Evolutionary conservation across 306 rosid species (phyloP).

Genomic region (Pueraria montana): DNA sequence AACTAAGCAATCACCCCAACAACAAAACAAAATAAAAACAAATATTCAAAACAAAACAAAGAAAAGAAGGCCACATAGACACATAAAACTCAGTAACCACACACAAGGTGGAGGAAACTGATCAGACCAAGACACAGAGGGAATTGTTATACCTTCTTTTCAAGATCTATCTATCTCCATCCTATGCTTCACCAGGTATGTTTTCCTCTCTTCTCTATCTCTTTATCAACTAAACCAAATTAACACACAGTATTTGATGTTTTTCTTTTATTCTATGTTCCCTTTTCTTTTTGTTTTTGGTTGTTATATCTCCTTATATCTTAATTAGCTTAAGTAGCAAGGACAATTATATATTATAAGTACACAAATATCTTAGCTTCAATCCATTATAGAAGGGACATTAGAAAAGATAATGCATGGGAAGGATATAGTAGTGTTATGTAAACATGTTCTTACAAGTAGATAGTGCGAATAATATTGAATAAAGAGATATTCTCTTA

Average conservation of each 20-base stretch:
- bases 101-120: background rate
- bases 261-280: background rate
- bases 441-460: background rate
- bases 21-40: background rate
- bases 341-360: background rate
- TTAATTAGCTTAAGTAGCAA: background rate
- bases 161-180: background rate
- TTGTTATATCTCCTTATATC: background rate
- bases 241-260: background rate
- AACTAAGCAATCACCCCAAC: background rate
- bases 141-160: background rate
- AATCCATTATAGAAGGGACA: background rate
- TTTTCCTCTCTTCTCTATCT: slow-evolving; percentile 3
- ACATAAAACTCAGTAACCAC: slow-evolving; percentile 29
- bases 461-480: background rate
- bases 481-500: background rate
- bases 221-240: background rate
- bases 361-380: background rate
- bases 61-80: background rate
- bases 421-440: background rate
- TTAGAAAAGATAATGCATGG: background rate
- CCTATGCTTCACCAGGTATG: slow-evolving; percentile 26
- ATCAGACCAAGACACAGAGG: background rate
- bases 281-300: background rate
- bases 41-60: background rate